Evolutionary conservation across 371 early-diverging fungal species (phyloP).

Genomic region (Circinella umbellata): DNA sequence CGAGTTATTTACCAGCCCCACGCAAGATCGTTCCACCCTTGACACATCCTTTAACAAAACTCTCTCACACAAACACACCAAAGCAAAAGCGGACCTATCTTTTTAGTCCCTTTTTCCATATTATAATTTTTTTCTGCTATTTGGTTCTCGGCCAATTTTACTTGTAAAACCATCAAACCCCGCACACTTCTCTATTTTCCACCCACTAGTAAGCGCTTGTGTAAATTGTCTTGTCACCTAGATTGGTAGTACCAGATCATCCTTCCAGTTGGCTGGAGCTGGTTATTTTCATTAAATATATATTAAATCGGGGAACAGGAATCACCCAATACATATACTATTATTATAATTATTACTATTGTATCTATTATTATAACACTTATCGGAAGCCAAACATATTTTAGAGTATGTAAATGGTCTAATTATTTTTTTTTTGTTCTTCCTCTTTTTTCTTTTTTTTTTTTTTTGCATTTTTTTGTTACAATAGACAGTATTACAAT

Average conservation of each 20-base stretch:
- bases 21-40: too few species aligned
- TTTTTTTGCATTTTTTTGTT: neutral
- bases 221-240: constrained; percentile 6
- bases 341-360: neutral
- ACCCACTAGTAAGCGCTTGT: neutral
- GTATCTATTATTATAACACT: constrained; percentile 1
- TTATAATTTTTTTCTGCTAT: too few species aligned
- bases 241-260: neutral
- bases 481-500: neutral
- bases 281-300: neutral
- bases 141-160: too few species aligned
- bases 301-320: neutral
- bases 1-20: too few species aligned
- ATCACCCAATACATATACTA: neutral
- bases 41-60: too few species aligned
- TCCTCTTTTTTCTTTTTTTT: neutral
- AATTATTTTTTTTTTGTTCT: neutral
- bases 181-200: neutral
- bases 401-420: neutral
- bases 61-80: too few species aligned
- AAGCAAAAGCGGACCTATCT: too few species aligned
- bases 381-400: too few species aligned
- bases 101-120: too few species aligned
- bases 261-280: constrained; percentile 1
- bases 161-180: neutral